Conservation (phyloP, 805 yeast species). For the Wickerhamiella bombiphila region DNA sequence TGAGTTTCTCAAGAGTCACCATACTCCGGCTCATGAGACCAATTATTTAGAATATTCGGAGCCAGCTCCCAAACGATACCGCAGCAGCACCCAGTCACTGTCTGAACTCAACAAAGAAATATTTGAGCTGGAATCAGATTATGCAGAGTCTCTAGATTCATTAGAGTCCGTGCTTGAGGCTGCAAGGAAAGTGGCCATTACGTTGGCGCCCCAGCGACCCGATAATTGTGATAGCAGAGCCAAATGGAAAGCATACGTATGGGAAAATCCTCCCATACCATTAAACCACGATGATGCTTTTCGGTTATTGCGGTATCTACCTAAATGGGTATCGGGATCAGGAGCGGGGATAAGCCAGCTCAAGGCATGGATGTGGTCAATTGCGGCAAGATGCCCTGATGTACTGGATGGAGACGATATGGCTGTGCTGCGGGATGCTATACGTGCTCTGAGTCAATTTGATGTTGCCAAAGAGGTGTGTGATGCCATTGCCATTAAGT, state of each 20-base stretch:
- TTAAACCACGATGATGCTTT: slow-evolving; percentile 27
- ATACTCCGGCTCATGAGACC: too few species aligned
- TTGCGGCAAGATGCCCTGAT: slow-evolving; percentile 23
- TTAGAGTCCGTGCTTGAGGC: slow-evolving; percentile 19
- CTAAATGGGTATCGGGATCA: slow-evolving; percentile 29
- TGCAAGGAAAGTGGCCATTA: not conserved
- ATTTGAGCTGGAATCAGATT: too few species aligned
- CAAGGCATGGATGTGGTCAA: not conserved
- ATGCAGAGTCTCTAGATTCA: too few species aligned
- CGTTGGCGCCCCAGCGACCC: not conserved
- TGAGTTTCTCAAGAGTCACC: too few species aligned
- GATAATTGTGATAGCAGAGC: slow-evolving; percentile 7
- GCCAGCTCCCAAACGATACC: too few species aligned
- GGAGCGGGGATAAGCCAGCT: slow-evolving; percentile 16
- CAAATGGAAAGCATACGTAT: slow-evolving; percentile 31
- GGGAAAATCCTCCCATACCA: slow-evolving; percentile 24
- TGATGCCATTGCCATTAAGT: not conserved
- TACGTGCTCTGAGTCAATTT: slow-evolving; percentile 8
- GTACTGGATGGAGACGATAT: slow-evolving; percentile 27
- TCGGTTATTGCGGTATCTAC: slow-evolving; percentile 28
- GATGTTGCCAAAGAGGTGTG: not conserved
- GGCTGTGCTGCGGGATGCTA: slow-evolving; percentile 30
- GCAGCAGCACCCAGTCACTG: too few species aligned
- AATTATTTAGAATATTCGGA: too few species aligned
- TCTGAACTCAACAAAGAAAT: too few species aligned